phyloP scores from a whole-genome alignment of 306 rosid species.

The Citrullus mucosospermus region DNA sequence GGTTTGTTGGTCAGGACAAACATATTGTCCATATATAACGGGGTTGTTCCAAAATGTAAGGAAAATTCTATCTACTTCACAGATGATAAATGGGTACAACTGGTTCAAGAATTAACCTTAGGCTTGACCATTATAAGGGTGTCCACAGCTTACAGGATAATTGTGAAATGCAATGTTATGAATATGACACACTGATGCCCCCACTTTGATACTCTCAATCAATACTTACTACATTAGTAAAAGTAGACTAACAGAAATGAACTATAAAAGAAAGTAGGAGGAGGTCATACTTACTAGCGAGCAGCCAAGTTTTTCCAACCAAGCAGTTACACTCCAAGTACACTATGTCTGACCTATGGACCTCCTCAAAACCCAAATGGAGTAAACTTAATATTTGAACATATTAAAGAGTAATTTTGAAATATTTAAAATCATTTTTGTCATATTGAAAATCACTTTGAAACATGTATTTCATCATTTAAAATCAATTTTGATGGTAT shows the following conservation, averaged over 20 bases:
- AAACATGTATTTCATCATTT: too few relatives aligned
- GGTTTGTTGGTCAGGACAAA: neutral
- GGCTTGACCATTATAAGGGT: neutral
- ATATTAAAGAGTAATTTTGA: too few relatives aligned
- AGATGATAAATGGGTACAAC: neutral
- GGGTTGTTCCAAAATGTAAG: neutral
- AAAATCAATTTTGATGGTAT: too few relatives aligned
- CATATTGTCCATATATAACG: neutral
- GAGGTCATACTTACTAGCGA: neutral
- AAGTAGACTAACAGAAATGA: neutral
- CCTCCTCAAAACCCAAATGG: neutral
- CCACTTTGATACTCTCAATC: neutral
- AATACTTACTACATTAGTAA: neutral
- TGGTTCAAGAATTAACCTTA: neutral
- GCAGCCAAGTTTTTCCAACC: neutral
- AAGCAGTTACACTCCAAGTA: neutral
- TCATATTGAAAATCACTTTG: too few relatives aligned
- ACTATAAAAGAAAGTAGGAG: neutral
- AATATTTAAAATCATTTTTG: too few relatives aligned
- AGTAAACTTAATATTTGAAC: too few relatives aligned
- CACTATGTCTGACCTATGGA: neutral
- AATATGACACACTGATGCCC: neutral
- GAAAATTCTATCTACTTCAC: neutral
- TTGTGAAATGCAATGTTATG: neutral
- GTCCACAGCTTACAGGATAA: neutral